phyloP scores from a whole-genome alignment of 1,139 yeast genomes.

The Nakaseomyces uthaithaninus region DNA sequence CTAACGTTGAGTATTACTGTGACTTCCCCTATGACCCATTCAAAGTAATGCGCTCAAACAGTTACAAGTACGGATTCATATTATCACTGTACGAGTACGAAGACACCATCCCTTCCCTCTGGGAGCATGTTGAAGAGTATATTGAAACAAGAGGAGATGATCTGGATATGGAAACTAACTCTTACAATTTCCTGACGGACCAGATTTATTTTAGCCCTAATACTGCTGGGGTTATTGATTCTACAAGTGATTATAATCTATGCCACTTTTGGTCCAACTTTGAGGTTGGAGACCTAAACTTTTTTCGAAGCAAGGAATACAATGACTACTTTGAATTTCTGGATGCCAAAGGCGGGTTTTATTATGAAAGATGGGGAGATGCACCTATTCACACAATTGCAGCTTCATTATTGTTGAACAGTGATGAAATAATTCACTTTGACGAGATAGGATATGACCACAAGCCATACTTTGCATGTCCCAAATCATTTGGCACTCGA shows the following conservation, averaged over 20 bases:
- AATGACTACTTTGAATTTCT: conserved; percentile 56
- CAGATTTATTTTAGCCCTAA: conserved; percentile 35
- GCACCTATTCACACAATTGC: conserved; percentile 93
- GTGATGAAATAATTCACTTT: conserved; percentile 69
- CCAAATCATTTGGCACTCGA: conserved; percentile 44
- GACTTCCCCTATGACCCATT: conserved; percentile 77
- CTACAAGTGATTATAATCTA: conserved; percentile 57
- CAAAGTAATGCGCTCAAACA: conserved; percentile 68
- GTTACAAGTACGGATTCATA: conserved; percentile 69
- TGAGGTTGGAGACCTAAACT: conserved; percentile 74
- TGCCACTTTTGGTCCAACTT: conserved; percentile 97
- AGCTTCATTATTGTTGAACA: conserved; percentile 57
- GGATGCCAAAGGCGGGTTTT: conserved; percentile 73
- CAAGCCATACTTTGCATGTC: conserved; percentile 77
- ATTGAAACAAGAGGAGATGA: conserved; percentile 34
- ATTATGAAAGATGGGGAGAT: conserved; percentile 95
- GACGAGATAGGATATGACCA: conserved; percentile 87
- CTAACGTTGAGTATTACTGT: conserved; percentile 69
- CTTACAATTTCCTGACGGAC: conserved; percentile 63
- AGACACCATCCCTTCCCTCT: conserved; percentile 71
- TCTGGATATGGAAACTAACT: conserved; percentile 54
- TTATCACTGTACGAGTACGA: conserved; percentile 76
- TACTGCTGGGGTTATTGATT: conserved; percentile 23
- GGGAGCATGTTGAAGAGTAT: conserved; percentile 70
- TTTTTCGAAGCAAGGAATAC: conserved; percentile 68